Percentiles rank a stretch among this genome's conserved stretches.
These are phyloP conservation scores for Saussurea involucrata DNA, from an alignment of 129 eudicot species.

Conservation along the genomic window DNA sequence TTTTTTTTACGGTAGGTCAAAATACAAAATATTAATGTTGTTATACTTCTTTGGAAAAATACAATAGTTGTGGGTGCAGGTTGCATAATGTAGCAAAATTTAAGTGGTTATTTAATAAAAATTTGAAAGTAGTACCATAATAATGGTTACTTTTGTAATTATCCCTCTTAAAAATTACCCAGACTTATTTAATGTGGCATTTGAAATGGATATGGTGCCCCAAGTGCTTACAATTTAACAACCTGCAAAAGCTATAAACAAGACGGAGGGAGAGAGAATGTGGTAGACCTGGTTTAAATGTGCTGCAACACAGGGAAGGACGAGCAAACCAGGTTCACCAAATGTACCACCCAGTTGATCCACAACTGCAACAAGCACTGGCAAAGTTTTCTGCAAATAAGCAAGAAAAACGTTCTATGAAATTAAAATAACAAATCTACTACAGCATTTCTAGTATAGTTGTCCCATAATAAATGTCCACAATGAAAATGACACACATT, in stretches of 20 bases:
- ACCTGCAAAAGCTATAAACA: not conserved
- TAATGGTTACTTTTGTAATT: not conserved
- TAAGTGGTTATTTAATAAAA: not conserved
- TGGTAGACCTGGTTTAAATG: conserved; percentile 78
- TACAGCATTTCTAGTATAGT: not conserved
- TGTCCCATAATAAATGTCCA: not conserved
- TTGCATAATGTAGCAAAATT: not conserved
- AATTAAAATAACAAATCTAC: not conserved
- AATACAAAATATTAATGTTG: not conserved
- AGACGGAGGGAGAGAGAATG: not conserved
- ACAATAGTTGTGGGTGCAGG: not conserved
- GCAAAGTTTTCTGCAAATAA: conserved; percentile 77
- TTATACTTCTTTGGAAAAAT: not conserved
- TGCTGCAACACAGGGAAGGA: conserved; percentile 96
- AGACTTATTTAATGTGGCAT: not conserved
- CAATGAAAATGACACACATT: not conserved
- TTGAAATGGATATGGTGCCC: not conserved
- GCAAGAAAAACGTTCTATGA: not conserved
- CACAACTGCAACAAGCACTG: conserved; percentile 87
- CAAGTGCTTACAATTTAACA: not conserved
- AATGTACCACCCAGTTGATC: conserved; percentile 89
- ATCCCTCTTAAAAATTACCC: not conserved
- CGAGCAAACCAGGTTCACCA: conserved; percentile 84
- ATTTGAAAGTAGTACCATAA: not conserved
- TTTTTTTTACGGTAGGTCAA: not conserved